Percentiles rank a stretch among this genome's conserved stretches.
Conservation (phyloP, 129 eudicot species). For the Pittosporum tobira region DNA sequence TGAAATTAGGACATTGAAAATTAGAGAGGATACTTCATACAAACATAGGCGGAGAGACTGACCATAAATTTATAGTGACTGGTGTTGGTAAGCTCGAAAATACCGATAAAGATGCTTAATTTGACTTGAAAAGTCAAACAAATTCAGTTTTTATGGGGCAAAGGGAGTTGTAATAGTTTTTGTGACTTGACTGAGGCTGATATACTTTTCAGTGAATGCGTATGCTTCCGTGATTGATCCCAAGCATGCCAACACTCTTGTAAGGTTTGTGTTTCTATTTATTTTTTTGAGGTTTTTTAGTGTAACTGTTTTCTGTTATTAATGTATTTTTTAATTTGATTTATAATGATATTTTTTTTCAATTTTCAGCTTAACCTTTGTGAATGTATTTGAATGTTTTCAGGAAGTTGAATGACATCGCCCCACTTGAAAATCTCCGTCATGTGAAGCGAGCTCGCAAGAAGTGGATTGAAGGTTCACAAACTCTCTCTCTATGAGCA, state of each 20-base stretch:
- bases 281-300: background rate
- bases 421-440: slow-evolving; percentile 64
- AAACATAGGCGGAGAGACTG: no score
- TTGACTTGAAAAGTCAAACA: no score
- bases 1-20: no score
- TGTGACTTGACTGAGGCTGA: no score
- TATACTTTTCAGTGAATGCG: slow-evolving; percentile 44
- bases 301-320: background rate
- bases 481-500: background rate
- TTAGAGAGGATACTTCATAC: no score
- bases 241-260: slow-evolving; percentile 55
- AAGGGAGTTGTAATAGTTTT: no score
- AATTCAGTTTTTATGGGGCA: no score
- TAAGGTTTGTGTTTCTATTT: slow-evolving; percentile 38
- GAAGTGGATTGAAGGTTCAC: slow-evolving; percentile 39
- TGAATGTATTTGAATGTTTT: background rate
- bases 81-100: no score
- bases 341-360: background rate
- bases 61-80: no score
- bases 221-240: slow-evolving; percentile 67
- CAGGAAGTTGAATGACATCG: slow-evolving; percentile 71
- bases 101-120: no score
- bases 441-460: slow-evolving; percentile 85
- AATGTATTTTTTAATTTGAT: background rate
- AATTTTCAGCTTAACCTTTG: background rate